Evolutionary conservation across 2,329 filamentous ascomycete species (phyloP), one percentile per base, ranked within the genome.

Genomic region (Colletotrichum sp.): DNA sequence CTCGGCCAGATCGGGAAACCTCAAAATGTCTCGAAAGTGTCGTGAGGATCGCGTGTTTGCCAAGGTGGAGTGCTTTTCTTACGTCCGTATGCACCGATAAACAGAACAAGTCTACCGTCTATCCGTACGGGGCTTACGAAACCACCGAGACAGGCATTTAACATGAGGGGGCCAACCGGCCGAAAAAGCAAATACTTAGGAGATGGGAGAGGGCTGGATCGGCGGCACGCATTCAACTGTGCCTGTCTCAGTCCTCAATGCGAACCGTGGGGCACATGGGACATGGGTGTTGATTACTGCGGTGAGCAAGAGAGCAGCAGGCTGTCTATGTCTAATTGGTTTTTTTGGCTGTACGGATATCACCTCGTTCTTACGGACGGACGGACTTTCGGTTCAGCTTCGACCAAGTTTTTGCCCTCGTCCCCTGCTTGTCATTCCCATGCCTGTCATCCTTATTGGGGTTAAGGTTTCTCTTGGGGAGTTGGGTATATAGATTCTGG

Each of bases 111-210:
- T 27, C 16, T 16, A 52, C 43, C 43, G 43, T 52, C 43, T n/a
- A n/a, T n/a, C 18, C 18, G 18, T 34, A 43, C 69, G 60, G 27
- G 43, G 22, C 27, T 10, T 39, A 70, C 30, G n/a, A 48, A 74
- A 58, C 58, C 58, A 74, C 71, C 60, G 60, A 74, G 71, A 58
- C 67, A 55, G 27, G 48, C 71, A 61, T 61, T 36, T 34, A 39
- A 61, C 70, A 30, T 36, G 66, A 30, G 22, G 64, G 30, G 13
- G 8, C 61, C 9, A 65, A 36, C 25, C 7, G 65, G 15, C 30
- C 16, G 12, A 55, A 72, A 70, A 74, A 70, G 71, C 66, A 74
- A 74, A 32, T n/a, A 16, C 18, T 58, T 58, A 32, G 43, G n/a
- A 32, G 58, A 32, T 62, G 43, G 43, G 64, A 66, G 7, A 66